Base-by-base conservation (phyloP, 2,329 filamentous ascomycete genomes). In the Fusarium solani-melongenae region DNA sequence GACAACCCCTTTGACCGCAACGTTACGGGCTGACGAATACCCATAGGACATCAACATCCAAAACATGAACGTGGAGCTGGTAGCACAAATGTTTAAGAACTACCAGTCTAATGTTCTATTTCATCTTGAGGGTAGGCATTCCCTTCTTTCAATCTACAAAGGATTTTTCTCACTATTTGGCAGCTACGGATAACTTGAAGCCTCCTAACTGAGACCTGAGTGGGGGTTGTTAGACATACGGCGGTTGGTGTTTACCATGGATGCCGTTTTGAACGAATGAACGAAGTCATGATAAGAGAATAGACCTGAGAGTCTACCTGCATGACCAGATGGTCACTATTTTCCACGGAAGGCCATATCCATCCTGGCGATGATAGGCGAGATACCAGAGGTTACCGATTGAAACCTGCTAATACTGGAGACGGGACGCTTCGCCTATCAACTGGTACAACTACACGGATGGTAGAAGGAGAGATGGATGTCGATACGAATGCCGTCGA, bases 11-110 rank as follows among this genome's bases (percentile, higher is more conserved):
- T 9, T 11, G n/a, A 14, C 15, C 8, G 51, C 11, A 20, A 33
- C 29, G 2, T 10, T 14, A 12, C 17, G 10, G 46, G n/a, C 62
- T 70, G 24, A 70, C 46, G 68, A 70, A 38, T 10, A 20, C 15
- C 9, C 2, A 4, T 77, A 98, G 93, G 96, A 98, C 76, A 98
- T 98, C 88, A 98, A 98, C 80, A 92, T 98, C 64, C 94, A 98
- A 79, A 99, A 98, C 82, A 98, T 98, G 95, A 97, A 99, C 80
- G 94, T 98, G 38, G 96, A 98, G 84, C 89, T 98, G 4, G 96
- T 98, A 6, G 95, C 96, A 1, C 96, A 98, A 81, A 99, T 99
- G 96, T 99, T 98, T 88, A 98, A 98, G 86, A 99, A 98, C 84
- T 99, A 99, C 82, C 95, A 98, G 82, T 98, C 95, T 12, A 99